phyloP scores from a whole-genome alignment of 2,329 filamentous ascomycete genomes.

The Kalaharituber pfeilii region DNA sequence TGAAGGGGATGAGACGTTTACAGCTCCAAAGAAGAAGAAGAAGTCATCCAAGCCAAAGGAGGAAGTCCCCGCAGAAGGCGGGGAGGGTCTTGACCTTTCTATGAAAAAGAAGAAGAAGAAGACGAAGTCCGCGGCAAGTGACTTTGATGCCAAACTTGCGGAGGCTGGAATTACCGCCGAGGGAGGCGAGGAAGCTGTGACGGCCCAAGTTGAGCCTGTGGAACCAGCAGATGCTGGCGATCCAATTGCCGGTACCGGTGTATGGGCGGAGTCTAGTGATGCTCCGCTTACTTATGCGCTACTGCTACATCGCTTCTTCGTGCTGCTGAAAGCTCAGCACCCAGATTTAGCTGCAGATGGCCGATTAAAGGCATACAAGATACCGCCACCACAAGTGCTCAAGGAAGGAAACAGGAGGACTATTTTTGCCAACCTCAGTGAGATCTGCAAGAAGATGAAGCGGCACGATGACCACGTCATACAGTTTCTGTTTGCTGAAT shows the following conservation, averaged over 20 bases:
- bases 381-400: constrained; percentile 92
- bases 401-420: constrained; percentile 99
- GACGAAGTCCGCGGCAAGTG: constrained; percentile 44
- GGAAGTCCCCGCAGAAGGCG: constrained; percentile 27
- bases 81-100: constrained; percentile 35
- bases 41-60: constrained; percentile 35
- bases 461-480: constrained; percentile 94
- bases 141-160: constrained; percentile 51
- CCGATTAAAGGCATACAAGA: constrained; percentile 84
- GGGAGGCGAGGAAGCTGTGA: constrained; percentile 39
- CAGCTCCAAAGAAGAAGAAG: constrained; percentile 57
- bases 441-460: constrained; percentile 99
- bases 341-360: constrained; percentile 82
- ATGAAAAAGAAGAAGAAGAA: constrained; percentile 84
- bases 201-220: constrained; percentile 41
- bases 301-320: constrained; percentile 84
- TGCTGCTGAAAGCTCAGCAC: constrained; percentile 84
- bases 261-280: constrained; percentile 70
- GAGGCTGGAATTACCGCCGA: constrained; percentile 37
- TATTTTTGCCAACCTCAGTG: constrained; percentile 96
- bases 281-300: constrained; percentile 67
- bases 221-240: constrained; percentile 49
- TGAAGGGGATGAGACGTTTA: constrained; percentile 46
- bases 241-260: constrained; percentile 70
- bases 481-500: constrained; percentile 88